These are phyloP conservation scores for Fusarium beomiforme DNA, from an alignment of 2,329 filamentous ascomycete species.

Conservation along the genomic window DNA sequence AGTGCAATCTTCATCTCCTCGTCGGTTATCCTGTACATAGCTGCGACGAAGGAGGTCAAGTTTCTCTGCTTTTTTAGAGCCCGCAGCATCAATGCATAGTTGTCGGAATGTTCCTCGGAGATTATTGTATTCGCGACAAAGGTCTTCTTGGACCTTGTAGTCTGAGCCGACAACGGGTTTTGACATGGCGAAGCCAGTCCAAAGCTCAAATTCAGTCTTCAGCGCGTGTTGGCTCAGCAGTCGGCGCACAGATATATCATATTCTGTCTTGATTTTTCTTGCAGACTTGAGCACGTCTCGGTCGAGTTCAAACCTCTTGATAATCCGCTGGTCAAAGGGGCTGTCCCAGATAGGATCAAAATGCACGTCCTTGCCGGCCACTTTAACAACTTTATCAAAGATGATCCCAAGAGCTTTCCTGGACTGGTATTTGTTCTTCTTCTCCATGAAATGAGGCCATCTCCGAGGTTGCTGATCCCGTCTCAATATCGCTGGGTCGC, in stretches of 20 bases:
- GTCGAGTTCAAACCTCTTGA: constrained; percentile 68
- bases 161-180: constrained; percentile 77
- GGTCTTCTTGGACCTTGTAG: constrained; percentile 88
- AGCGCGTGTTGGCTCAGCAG: constrained; percentile 89
- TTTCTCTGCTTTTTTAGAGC: constrained; percentile 63
- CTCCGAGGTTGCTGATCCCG: constrained; percentile 65
- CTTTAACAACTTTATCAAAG: constrained; percentile 84
- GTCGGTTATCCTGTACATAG: constrained; percentile 87
- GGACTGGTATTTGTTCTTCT: constrained; percentile 72
- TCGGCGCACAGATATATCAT: constrained; percentile 79
- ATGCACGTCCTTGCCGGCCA: constrained; percentile 63
- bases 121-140: constrained; percentile 72
- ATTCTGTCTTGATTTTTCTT: constrained; percentile 74
- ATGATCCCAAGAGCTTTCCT: constrained; percentile 79
- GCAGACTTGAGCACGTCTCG: constrained; percentile 67
- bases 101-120: constrained; percentile 75
- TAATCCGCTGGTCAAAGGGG: constrained; percentile 79
- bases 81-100: constrained; percentile 72
- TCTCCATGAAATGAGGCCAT: constrained; percentile 93
- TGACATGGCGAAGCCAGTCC: constrained; percentile 83
- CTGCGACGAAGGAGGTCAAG: constrained; percentile 80
- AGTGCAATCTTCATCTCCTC: constrained; percentile 72
- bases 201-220: constrained; percentile 89
- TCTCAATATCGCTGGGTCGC: constrained; percentile 76
- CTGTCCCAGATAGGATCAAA: constrained; percentile 79